These are phyloP conservation scores for Rhizoclosmatium sp. DNA, from an alignment of 192 early-diverging fungal species.

Conservation along the genomic window DNA sequence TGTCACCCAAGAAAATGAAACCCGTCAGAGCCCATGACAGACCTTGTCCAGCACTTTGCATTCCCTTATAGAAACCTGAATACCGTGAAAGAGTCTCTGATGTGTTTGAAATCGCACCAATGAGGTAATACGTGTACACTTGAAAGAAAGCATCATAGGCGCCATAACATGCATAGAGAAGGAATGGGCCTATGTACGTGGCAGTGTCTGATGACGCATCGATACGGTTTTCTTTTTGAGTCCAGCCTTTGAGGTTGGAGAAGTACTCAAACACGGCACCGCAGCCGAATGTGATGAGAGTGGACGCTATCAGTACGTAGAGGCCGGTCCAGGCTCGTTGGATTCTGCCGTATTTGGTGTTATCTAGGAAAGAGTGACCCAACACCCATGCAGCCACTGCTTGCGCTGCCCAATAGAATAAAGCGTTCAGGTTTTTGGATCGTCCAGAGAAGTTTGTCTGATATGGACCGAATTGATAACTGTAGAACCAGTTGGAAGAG, in stretches of 20 bases:
- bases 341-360: slow-evolving; percentile 54
- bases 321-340: slow-evolving; percentile 64
- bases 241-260: slow-evolving; percentile 56
- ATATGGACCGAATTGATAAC: slow-evolving; percentile 66
- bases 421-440: not conserved
- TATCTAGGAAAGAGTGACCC: slow-evolving; percentile 55
- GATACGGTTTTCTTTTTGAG: slow-evolving; percentile 55
- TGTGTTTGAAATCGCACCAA: slow-evolving; percentile 85
- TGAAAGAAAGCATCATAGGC: slow-evolving; percentile 84
- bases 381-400: slow-evolving; percentile 12
- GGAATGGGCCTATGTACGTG: slow-evolving; percentile 58
- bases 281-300: not conserved
- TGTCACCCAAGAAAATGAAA: not conserved
- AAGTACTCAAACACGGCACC: slow-evolving; percentile 37
- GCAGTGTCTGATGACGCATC: slow-evolving; percentile 37
- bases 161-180: slow-evolving; percentile 79
- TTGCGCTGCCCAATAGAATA: slow-evolving; percentile 20
- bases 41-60: slow-evolving; percentile 77
- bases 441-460: slow-evolving; percentile 4
- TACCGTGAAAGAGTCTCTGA: slow-evolving; percentile 48
- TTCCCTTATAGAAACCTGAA: slow-evolving; percentile 89
- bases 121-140: slow-evolving; percentile 81
- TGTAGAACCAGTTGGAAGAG: slow-evolving; percentile 83
- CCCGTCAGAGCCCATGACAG: slow-evolving; percentile 13
- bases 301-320: slow-evolving; percentile 47